Conservation (phyloP, 192 early-diverging fungal genomes). For the Rhizoclosmatium sp. region DNA sequence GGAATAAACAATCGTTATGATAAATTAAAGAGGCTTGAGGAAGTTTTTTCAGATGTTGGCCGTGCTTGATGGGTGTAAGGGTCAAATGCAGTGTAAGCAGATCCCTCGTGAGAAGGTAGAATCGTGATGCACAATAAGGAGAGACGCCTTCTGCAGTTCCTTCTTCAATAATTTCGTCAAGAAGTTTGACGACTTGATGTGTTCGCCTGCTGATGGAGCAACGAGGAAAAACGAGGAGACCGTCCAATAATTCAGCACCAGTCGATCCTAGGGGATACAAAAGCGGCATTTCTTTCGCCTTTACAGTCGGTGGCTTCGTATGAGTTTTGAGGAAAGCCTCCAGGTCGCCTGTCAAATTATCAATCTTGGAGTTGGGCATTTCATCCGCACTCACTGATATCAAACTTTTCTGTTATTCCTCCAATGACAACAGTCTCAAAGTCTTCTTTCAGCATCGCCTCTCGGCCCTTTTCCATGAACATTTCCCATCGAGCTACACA, state of each 20-base stretch:
- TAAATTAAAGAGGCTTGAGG: constrained; percentile 71
- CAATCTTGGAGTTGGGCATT: no score
- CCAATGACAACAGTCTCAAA: constrained; percentile 22
- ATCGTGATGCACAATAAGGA: constrained; percentile 26
- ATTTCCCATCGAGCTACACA: constrained; percentile 19
- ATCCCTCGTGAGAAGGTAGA: constrained; percentile 30
- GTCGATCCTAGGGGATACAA: constrained; percentile 23
- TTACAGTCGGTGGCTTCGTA: not conserved
- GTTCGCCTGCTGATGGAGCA: constrained; percentile 21
- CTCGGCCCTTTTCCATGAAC: constrained; percentile 14
- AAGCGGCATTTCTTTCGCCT: not conserved
- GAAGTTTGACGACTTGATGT: not conserved
- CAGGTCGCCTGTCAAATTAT: no score
- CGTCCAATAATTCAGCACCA: constrained; percentile 1
- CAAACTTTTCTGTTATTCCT: not conserved
- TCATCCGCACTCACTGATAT: not conserved
- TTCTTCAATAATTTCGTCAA: constrained; percentile 14
- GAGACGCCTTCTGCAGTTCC: constrained; percentile 16
- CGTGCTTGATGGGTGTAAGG: constrained; percentile 24
- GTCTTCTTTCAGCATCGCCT: not conserved
- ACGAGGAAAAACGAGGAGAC: constrained; percentile 1
- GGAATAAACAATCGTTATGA: constrained; percentile 75
- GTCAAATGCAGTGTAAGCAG: constrained; percentile 22
- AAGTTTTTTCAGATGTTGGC: not conserved
- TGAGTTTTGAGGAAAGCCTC: no score